Evolutionary conservation across 1,139 yeast species (phyloP), one percentile per base, ranked within the genome.

Genomic region (Ogataea hybrid): DNA sequence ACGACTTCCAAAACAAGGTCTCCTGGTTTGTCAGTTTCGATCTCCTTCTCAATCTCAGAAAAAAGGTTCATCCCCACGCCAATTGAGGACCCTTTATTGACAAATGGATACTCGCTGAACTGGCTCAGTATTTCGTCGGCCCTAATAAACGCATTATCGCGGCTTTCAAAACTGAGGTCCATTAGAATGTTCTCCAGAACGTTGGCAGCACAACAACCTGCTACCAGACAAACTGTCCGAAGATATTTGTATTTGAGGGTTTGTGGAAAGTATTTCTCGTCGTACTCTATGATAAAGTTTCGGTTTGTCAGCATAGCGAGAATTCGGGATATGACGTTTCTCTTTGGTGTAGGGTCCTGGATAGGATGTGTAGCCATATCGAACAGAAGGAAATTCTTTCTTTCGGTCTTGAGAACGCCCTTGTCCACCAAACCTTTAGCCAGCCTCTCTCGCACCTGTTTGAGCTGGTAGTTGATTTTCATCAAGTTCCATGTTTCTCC

Each of bases 331-430:
- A 79, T 71, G 44, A 88, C 81, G 52, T 84, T 85, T 63, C 89
- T 94, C 57, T 95, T 87, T 35, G 85, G 75, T 43, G 83, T 69
- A 48, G 75, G 76, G 65, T 92, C 98, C 29, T 94, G 85, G 11
- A 92, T 80, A 4, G 99, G 99, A 64, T 94, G 98, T 6, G 98
- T 94, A 18, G 98, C 96, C 97, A 92, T 92, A 65, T 92, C 98
- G 56, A 92, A 92, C 44, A 92, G 70, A 59, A 94, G 81, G 64
- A 92, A 92, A 68, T 88, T 94, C 61, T 90, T 89, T 62, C 96
- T 80, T 63, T 92, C 98, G 2, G 98, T 94, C 66, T 96, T 81
- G 58, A 94, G 74, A 39, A 92, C 84, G n/a, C 98, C 98, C 68
- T 92, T 92, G 64, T 92, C 99, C 25, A 94, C 99, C 44, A 92